Conservation (phyloP, 192 early-diverging fungal species). For the Jimgerdemannia lactiflua region DNA sequence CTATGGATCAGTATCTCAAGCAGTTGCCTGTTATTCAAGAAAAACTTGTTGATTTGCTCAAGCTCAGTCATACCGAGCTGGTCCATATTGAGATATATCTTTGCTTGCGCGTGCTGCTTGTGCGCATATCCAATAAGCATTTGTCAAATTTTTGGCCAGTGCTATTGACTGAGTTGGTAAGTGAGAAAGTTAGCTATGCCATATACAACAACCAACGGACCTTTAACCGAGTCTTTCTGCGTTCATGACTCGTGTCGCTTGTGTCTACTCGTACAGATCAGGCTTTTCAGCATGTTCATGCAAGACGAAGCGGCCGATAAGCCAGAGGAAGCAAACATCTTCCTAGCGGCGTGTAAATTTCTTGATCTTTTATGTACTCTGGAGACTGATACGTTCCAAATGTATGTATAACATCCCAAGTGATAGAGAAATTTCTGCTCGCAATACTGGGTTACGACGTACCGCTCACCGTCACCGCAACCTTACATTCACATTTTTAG, state of each 20-base stretch:
- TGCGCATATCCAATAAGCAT: constrained; percentile 76
- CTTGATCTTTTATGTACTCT: constrained; percentile 80
- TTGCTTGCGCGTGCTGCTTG: constrained; percentile 77
- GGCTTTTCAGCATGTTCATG: constrained; percentile 61
- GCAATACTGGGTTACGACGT: too few species aligned
- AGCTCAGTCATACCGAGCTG: constrained; percentile 58
- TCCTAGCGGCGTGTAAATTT: constrained; percentile 86
- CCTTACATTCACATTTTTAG: constrained; percentile 23
- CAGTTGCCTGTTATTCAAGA: constrained; percentile 82
- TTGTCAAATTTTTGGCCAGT: constrained; percentile 92
- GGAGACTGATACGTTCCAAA: constrained; percentile 79
- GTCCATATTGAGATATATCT: constrained; percentile 85
- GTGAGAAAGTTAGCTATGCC: background rate
- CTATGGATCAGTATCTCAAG: constrained; percentile 72
- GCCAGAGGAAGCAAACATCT: constrained; percentile 64
- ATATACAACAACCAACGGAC: background rate
- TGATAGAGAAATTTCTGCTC: too few species aligned
- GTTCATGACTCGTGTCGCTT: constrained; percentile 14
- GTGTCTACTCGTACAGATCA: constrained; percentile 44
- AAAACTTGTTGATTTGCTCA: constrained; percentile 86
- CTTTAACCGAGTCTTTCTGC: background rate
- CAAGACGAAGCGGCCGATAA: constrained; percentile 42
- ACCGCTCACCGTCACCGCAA: too few species aligned
- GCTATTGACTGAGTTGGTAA: constrained; percentile 82
- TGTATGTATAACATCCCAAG: constrained; percentile 43